Conservation (phyloP, 768 basidiomycete genomes). For the Hericium coralloides region DNA sequence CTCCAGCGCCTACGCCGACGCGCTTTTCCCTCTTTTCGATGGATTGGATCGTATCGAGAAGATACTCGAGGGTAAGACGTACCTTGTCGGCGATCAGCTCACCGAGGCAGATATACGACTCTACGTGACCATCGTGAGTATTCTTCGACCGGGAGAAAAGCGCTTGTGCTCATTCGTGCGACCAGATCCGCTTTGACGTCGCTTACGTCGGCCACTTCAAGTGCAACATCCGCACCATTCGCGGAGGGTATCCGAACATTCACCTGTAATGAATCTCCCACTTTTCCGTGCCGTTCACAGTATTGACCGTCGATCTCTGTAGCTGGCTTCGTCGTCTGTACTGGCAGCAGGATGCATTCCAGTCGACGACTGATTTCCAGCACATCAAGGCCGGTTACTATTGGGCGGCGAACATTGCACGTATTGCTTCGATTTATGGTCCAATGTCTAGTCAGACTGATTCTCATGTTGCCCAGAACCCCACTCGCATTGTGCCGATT, state of each 20-base stretch:
- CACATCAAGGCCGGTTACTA: constrained; percentile 79
- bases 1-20: constrained; percentile 72
- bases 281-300: not conserved
- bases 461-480: constrained; percentile 65
- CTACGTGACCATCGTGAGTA: constrained; percentile 82
- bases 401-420: constrained; percentile 45
- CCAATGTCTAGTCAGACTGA: not conserved
- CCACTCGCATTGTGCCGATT: constrained; percentile 49
- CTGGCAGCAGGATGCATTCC: constrained; percentile 87
- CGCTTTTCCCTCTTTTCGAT: constrained; percentile 65
- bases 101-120: constrained; percentile 84
- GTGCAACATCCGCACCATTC: constrained; percentile 80
- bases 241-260: constrained; percentile 79
- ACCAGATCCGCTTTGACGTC: constrained; percentile 80
- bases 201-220: constrained; percentile 93
- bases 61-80: constrained; percentile 68
- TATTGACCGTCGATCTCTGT: not conserved
- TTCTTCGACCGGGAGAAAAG: not conserved
- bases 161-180: not conserved
- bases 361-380: constrained; percentile 77
- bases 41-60: constrained; percentile 78
- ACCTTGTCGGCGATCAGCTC: constrained; percentile 69
- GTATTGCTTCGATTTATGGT: not conserved
- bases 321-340: constrained; percentile 85
- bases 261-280: constrained; percentile 34